phyloP scores from a whole-genome alignment of 495 filamentous ascomycete species.

The Xylaria nigripes region DNA sequence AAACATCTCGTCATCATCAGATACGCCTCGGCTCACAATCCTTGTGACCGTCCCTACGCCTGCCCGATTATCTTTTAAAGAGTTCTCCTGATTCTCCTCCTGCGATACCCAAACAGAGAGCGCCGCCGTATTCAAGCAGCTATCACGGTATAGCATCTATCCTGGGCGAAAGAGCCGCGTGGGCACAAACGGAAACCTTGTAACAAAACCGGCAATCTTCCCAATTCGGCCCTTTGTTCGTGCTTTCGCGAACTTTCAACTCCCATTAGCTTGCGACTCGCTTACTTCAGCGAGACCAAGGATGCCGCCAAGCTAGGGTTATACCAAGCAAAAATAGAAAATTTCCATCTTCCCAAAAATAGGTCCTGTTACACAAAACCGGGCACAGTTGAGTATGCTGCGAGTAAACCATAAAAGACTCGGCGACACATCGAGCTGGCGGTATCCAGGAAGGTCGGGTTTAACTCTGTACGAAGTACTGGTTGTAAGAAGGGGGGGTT shows the following conservation, averaged over 20 bases:
- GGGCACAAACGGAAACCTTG: not conserved
- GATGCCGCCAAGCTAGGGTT: conserved; percentile 5
- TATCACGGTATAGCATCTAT: not conserved
- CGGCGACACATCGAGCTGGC: not conserved
- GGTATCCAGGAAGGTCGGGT: not conserved
- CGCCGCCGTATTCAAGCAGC: conserved; percentile 4
- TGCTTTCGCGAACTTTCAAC: not conserved
- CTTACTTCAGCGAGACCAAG: not conserved
- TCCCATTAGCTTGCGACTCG: not conserved
- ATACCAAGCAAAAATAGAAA: conserved; percentile 5
- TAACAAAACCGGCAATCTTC: not conserved
- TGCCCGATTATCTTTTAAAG: not conserved
- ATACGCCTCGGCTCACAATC: conserved; percentile 4
- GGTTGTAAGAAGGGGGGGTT: not conserved
- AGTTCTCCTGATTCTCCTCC: not conserved
- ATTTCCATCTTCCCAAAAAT: not conserved
- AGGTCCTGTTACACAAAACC: not conserved
- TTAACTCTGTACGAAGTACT: not conserved
- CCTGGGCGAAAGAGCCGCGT: not conserved
- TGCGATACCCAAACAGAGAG: not conserved
- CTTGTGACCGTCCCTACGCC: not conserved
- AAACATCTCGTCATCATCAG: conserved; percentile 1
- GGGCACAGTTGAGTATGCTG: not conserved
- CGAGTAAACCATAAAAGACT: not conserved
- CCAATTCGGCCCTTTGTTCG: not conserved